Conservation (phyloP, 495 filamentous ascomycete species). For the Trichoderma virens region DNA sequence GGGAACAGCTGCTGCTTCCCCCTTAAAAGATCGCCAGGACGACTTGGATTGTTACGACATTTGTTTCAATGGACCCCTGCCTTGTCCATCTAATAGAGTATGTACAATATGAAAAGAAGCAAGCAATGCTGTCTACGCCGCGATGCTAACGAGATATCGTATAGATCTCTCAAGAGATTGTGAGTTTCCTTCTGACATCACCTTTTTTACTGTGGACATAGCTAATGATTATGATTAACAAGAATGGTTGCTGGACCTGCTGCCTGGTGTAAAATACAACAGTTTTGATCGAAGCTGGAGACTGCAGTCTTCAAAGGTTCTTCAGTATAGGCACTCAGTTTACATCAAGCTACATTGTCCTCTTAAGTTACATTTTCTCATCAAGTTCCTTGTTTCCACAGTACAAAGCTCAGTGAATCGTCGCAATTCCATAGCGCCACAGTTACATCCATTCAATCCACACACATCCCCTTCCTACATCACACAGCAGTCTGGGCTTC, state of each 20-base stretch:
- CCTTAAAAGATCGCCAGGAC: neutral
- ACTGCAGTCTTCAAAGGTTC: no score
- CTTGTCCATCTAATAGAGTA: neutral
- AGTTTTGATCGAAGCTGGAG: neutral
- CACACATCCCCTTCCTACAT: neutral
- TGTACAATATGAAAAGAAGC: no score
- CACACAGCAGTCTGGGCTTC: neutral
- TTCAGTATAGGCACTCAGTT: no score
- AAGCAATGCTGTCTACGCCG: neutral
- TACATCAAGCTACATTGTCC: no score
- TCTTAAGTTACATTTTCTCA: no score
- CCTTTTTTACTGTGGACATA: neutral
- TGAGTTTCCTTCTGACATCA: neutral
- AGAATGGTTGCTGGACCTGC: neutral
- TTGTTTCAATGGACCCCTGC: neutral
- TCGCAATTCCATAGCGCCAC: no score
- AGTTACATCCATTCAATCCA: no score
- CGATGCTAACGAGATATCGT: neutral
- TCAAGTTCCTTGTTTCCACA: no score
- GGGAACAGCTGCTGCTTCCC: neutral
- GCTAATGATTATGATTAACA: neutral
- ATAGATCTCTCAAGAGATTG: neutral
- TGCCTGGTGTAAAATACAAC: neutral
- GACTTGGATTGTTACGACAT: neutral
- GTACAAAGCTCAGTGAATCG: no score